Evolutionary conservation across 176 grass and related monocot species (phyloP).

Genomic region (Microstegium vimineum): DNA sequence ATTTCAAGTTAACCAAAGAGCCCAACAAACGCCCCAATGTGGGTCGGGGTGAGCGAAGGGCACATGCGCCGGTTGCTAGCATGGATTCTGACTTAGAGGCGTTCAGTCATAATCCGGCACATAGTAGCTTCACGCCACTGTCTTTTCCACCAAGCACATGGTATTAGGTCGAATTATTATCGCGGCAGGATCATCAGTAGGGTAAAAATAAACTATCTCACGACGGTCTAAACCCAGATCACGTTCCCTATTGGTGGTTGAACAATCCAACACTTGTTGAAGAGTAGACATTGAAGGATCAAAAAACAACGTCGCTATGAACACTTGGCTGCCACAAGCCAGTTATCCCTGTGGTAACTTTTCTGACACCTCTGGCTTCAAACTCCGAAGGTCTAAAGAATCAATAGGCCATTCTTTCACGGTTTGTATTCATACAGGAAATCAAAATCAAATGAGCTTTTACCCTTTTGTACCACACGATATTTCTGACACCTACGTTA

Average conservation of each 20-base stretch:
- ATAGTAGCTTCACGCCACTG: constrained; percentile 51
- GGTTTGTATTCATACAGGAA: constrained; percentile 55
- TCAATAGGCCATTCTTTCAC: constrained; percentile 61
- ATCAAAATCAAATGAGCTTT: constrained; percentile 70
- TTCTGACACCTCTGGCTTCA: constrained; percentile 56
- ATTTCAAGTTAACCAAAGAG: too few species aligned
- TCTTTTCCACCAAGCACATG: constrained; percentile 29
- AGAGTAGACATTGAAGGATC: too few species aligned
- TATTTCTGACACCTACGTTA: too few species aligned
- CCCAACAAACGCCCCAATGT: constrained; percentile 23
- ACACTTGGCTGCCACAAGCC: constrained; percentile 67
- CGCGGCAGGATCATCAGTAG: too few species aligned
- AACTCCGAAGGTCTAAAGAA: constrained; percentile 57
- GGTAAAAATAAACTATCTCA: too few species aligned
- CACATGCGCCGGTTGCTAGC: constrained; percentile 34
- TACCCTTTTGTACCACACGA: too few species aligned
- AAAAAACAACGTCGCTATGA: neutral
- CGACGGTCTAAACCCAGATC: too few species aligned
- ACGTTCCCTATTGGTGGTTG: too few species aligned
- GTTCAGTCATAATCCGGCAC: constrained; percentile 50
- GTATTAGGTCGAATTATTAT: too few species aligned
- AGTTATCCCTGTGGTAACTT: constrained; percentile 66
- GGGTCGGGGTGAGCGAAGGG: constrained; percentile 3
- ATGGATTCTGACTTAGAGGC: constrained; percentile 65
- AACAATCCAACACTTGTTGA: too few species aligned